A percentile compares a stretch with the other conserved stretches of the same genome.
These are phyloP conservation scores for Ottelia alismoides DNA, from an alignment of 106 monocot genomes.

Conservation along the genomic window DNA sequence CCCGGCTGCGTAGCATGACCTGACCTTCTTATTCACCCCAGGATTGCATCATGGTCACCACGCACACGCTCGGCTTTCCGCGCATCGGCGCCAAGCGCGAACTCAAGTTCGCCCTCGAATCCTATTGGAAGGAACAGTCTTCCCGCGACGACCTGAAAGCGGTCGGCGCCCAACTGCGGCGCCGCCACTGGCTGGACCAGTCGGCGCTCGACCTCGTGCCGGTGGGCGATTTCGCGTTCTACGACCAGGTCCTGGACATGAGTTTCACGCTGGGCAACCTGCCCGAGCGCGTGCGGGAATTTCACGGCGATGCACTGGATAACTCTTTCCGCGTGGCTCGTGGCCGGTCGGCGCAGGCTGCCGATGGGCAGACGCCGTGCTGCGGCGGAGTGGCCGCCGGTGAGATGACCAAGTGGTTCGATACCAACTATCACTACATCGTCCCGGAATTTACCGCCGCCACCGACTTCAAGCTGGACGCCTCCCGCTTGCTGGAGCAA, in stretches of 20 bases:
- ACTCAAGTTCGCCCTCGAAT: conserved; percentile 6
- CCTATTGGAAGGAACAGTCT: conserved; percentile 4
- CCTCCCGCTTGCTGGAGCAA: background rate
- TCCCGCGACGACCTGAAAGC: conserved; percentile 1
- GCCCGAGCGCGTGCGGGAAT: background rate
- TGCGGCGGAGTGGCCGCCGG: conserved; percentile 3
- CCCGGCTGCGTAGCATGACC: no score
- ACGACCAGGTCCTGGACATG: conserved; percentile 5
- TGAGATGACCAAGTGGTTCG: conserved; percentile 12
- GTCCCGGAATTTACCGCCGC: conserved; percentile 2
- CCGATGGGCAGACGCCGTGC: no score
- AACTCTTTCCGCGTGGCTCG: conserved; percentile 5
- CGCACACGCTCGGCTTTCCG: conserved; percentile 3
- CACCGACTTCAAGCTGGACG: background rate
- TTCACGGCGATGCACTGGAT: conserved; percentile 1
- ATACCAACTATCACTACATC: conserved; percentile 9
- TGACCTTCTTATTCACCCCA: no score
- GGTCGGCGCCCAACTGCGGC: conserved; percentile 1
- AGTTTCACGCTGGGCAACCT: conserved; percentile 1
- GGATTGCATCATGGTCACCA: no score
- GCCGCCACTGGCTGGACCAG: background rate
- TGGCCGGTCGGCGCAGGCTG: no score
- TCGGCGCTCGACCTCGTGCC: background rate
- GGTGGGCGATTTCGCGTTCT: conserved; percentile 4
- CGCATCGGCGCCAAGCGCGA: conserved; percentile 5